Evolutionary conservation across 441 rosid species (phyloP).

Genomic region (Corymbia calophylla): DNA sequence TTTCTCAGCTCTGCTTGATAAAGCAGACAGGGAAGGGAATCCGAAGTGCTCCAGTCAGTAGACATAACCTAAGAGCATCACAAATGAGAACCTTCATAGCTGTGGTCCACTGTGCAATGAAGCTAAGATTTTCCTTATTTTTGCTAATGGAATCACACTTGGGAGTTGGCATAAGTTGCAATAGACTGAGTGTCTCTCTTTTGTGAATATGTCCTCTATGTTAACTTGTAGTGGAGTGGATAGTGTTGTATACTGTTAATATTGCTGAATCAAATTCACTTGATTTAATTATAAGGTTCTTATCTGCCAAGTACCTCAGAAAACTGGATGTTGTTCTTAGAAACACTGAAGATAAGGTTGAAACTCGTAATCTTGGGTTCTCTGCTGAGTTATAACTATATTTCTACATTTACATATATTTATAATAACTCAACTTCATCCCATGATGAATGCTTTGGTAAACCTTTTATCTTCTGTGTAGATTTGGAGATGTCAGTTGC

Average conservation of each 20-base stretch:
- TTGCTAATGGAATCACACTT: neutral
- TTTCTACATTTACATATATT: neutral
- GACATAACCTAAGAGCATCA: neutral
- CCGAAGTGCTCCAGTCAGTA: neutral
- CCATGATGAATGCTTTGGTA: neutral
- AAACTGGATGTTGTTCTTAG: neutral
- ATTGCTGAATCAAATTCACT: neutral
- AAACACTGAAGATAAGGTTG: neutral
- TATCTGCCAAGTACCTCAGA: neutral
- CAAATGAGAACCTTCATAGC: neutral
- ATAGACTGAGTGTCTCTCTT: neutral
- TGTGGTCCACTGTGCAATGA: neutral
- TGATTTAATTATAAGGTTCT: neutral
- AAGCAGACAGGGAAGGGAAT: neutral
- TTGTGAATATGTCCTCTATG: neutral
- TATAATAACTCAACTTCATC: neutral
- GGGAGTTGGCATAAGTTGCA: neutral
- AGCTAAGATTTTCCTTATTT: neutral
- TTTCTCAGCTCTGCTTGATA: neutral
- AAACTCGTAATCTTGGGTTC: neutral
- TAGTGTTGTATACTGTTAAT: neutral
- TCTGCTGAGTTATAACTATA: neutral
- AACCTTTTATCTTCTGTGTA: conserved; percentile 11
- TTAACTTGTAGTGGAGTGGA: neutral
- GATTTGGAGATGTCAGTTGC: conserved; percentile 54